phyloP scores from a whole-genome alignment of 768 basidiomycete species.

The Pleurotus tuber-regium region DNA sequence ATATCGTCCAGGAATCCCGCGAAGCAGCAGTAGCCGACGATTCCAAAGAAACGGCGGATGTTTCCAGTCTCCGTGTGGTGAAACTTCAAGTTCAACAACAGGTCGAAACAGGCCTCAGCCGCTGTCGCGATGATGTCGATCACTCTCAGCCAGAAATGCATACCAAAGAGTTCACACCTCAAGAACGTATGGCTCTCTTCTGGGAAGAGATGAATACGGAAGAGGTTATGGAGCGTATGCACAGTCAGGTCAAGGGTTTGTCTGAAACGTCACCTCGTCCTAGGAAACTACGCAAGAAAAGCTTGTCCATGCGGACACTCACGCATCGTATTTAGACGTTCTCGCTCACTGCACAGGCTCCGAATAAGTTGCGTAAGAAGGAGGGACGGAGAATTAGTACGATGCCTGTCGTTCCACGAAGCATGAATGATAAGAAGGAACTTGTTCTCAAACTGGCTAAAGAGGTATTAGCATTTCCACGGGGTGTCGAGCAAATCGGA shows the following conservation, averaged over 20 bases:
- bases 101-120: no score
- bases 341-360: constrained; percentile 31
- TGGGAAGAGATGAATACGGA: constrained; percentile 49
- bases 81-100: no score
- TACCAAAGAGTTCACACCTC: constrained; percentile 15
- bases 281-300: constrained; percentile 37
- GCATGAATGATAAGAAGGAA: not conserved
- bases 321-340: constrained; percentile 17
- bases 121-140: no score
- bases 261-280: constrained; percentile 22
- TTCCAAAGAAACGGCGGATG: no score
- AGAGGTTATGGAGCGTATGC: constrained; percentile 20
- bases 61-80: no score
- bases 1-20: no score
- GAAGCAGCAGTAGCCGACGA: no score
- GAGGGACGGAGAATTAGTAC: not conserved
- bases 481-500: constrained; percentile 45
- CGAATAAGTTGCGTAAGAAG: constrained; percentile 39
- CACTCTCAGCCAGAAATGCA: no score
- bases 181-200: constrained; percentile 31
- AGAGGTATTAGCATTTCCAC: constrained; percentile 35
- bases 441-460: not conserved
- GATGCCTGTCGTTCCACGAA: not conserved
- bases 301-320: constrained; percentile 25
- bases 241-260: not conserved